Percentiles rank a stretch among this genome's conserved stretches.
These are phyloP conservation scores for Neurospora sp. DNA, from an alignment of 495 filamentous ascomycete genomes.

Conservation along the genomic window DNA sequence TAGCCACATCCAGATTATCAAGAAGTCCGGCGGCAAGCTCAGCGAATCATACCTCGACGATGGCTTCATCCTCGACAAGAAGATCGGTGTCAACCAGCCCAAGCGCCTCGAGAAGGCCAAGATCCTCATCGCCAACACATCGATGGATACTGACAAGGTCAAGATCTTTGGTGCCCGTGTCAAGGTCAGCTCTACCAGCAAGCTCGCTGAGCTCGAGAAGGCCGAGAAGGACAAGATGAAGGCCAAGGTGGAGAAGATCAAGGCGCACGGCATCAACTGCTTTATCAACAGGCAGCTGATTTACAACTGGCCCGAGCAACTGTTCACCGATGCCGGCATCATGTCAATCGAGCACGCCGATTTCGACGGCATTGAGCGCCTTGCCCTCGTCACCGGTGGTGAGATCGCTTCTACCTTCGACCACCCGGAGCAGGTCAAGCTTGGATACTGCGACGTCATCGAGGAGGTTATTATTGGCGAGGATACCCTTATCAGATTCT, in stretches of 20 bases:
- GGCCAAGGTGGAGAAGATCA: constrained; percentile 96
- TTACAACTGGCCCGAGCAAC: constrained; percentile 99
- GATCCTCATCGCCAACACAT: constrained; percentile 93
- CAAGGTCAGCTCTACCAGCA: constrained; percentile 89
- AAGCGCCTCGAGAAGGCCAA: constrained; percentile 96
- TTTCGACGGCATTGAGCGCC: constrained; percentile 92
- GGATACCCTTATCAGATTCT: constrained; percentile 94
- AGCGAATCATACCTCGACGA: constrained; percentile 95
- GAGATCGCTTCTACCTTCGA: constrained; percentile 98
- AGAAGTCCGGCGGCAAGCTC: constrained; percentile 96
- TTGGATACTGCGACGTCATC: constrained; percentile 89
- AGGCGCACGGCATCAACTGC: constrained; percentile 98
- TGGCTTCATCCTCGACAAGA: constrained; percentile 97
- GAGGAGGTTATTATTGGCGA: constrained; percentile 98
- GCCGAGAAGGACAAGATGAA: constrained; percentile 99
- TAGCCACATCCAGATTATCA: constrained; percentile 98
- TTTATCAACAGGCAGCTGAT: constrained; percentile 98
- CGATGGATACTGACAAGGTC: constrained; percentile 99
- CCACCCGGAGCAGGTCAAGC: constrained; percentile 92
- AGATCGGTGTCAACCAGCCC: constrained; percentile 96
- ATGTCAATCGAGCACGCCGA: constrained; percentile 98
- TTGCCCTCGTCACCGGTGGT: constrained; percentile 90
- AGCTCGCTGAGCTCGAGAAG: constrained; percentile 93
- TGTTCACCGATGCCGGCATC: constrained; percentile 95
- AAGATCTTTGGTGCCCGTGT: constrained; percentile 97